A percentile compares a stretch with the other conserved stretches of the same genome.
These are phyloP conservation scores for Chamaecyparis obtusa DNA, from an alignment of 75 land plant species.

Conservation along the genomic window DNA sequence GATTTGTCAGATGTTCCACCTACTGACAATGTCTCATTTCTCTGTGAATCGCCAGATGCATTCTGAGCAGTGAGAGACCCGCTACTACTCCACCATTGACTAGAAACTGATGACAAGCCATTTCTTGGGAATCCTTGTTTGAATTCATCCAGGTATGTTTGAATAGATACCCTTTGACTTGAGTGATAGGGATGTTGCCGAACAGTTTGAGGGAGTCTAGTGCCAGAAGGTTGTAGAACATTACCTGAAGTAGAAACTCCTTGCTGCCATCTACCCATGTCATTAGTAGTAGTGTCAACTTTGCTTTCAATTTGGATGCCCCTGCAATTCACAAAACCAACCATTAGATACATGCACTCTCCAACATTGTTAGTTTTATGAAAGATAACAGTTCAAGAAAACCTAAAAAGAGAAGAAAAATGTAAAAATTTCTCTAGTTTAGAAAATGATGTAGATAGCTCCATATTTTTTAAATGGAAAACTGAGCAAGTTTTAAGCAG, in stretches of 20 bases:
- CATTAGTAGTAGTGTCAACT: neutral
- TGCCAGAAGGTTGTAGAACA: neutral
- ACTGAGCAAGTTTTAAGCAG: no score
- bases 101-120: constrained; percentile 32
- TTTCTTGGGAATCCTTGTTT: constrained; percentile 49
- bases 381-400: neutral
- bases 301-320: constrained; percentile 2
- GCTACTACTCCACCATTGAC: constrained; percentile 48
- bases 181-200: neutral
- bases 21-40: neutral
- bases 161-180: neutral
- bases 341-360: neutral
- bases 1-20: neutral
- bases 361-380: neutral
- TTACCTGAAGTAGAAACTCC: constrained; percentile 3
- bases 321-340: neutral
- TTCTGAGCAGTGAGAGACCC: neutral
- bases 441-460: neutral
- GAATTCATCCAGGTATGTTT: constrained; percentile 42
- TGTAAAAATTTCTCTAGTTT: neutral
- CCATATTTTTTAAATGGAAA: neutral
- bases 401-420: neutral
- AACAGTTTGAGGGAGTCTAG: constrained; percentile 7
- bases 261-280: constrained; percentile 8
- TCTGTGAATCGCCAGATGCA: constrained; percentile 12